Evolutionary conservation across 495 filamentous ascomycete genomes (phyloP).

Genomic region (Penicillium subrubescens): DNA sequence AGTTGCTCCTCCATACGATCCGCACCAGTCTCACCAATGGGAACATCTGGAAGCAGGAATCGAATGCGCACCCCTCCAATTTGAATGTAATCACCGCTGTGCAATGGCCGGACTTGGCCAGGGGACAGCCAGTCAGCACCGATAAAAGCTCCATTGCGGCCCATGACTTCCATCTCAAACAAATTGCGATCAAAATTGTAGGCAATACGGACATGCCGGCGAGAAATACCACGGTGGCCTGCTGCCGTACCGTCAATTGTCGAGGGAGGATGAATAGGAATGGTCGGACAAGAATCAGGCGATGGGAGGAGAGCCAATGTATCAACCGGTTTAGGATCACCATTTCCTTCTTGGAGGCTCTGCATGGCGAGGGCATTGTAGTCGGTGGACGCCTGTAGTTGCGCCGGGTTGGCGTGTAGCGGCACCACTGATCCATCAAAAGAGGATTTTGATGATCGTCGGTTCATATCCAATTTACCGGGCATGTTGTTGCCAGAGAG

Average conservation of each 20-base stretch:
- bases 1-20: conserved; percentile 67
- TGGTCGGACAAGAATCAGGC: conserved; percentile 66
- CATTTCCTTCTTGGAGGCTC: conserved; percentile 42
- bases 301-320: conserved; percentile 47
- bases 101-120: conserved; percentile 63
- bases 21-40: conserved; percentile 67
- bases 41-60: conserved; percentile 74
- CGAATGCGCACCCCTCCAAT: conserved; percentile 75
- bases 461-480: conserved; percentile 40
- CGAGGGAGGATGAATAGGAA: conserved; percentile 78
- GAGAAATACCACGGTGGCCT: conserved; percentile 69
- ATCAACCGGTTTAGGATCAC: conserved; percentile 44
- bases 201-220: conserved; percentile 79
- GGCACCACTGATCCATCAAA: conserved; percentile 40
- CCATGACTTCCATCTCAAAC: conserved; percentile 80
- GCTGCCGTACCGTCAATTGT: conserved; percentile 64
- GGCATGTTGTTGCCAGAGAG: conserved; percentile 22
- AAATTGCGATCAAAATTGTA: conserved; percentile 74
- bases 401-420: conserved; percentile 46
- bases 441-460: conserved; percentile 53
- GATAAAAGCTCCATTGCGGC: conserved; percentile 83
- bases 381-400: conserved; percentile 45
- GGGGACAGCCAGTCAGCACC: conserved; percentile 69
- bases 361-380: conserved; percentile 53
- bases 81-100: conserved; percentile 73